Percentiles rank a stretch among this genome's conserved stretches.
These are phyloP conservation scores for Suillus variegatus DNA, from an alignment of 768 basidiomycete species.

Conservation along the genomic window DNA sequence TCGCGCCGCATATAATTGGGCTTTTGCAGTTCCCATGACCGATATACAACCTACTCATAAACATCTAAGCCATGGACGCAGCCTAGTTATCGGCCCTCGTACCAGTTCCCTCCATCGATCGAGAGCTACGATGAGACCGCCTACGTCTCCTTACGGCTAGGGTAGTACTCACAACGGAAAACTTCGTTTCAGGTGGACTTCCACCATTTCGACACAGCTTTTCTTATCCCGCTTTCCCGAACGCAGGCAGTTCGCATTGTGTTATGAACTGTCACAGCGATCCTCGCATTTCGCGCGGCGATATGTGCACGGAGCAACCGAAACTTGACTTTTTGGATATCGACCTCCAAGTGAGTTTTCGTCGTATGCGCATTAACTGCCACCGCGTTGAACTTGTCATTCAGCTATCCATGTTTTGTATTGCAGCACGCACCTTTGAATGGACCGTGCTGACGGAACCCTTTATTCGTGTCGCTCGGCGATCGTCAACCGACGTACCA, in stretches of 20 bases:
- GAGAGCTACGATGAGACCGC: not conserved
- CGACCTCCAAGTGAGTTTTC: conserved; percentile 12
- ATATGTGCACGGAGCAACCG: not conserved
- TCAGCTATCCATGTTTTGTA: conserved; percentile 15
- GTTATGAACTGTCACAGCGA: conserved; percentile 45
- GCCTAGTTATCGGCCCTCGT: too few relatives aligned
- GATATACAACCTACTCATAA: too few relatives aligned
- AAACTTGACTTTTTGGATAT: conserved; percentile 11
- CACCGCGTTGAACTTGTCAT: not conserved
- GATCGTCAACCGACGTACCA: not conserved
- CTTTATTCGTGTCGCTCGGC: conserved; percentile 13
- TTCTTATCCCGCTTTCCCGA: conserved; percentile 45
- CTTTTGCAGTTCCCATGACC: too few relatives aligned
- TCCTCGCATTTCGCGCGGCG: conserved; percentile 41
- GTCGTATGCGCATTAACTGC: not conserved
- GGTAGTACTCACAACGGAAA: conserved; percentile 30
- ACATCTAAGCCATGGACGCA: too few relatives aligned
- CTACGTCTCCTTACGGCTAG: conserved; percentile 12
- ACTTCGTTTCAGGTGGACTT: conserved; percentile 27
- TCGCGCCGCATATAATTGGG: too few relatives aligned
- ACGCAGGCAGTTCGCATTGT: conserved; percentile 47
- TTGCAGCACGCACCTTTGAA: conserved; percentile 15
- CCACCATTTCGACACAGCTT: conserved; percentile 46
- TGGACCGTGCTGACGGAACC: conserved; percentile 18
- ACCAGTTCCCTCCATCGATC: too few relatives aligned